Evolutionary conservation across 148 eudicot species (phyloP), one percentile per base, ranked within the genome.

Genomic region (Hydrangea macrophylla): DNA sequence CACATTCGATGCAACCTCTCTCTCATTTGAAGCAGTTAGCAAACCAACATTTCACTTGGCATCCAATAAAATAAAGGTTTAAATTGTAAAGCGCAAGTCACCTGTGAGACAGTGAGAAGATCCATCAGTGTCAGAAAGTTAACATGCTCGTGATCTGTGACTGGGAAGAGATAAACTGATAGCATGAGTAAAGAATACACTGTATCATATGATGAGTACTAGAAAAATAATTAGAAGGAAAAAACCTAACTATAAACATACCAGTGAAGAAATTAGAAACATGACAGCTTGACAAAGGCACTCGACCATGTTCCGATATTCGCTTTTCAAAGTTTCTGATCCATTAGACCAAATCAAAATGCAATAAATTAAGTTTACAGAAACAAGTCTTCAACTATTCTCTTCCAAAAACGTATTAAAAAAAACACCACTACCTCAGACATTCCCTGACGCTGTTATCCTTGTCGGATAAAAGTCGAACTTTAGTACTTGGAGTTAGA

Each of bases 71-170:
- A 37, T 31, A 36, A 36, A 13, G n/a, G 28, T 37, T 28, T 36
- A 10, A 25, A 37, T 39, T 23, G 9, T 8, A 39, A 33, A 23
- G 51, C 31, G 25, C 9, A 37, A 61, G 10, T 22, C 32, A 62
- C 65, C 65, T 62, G 23, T 7, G 28, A 4, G 20, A 40, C 24
- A 37, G 65, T 62, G 11, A 62, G 65, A 62, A 62, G 30, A 62
- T 62, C 65, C 65, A 62, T 62, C 27, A 62, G 25, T 23, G 65
- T 62, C 25, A 22, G n/a, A 62, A 62, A 62, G 37, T 62, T 40
- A 62, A 28, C 37, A 11, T 45, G 20, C 65, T 62, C 65, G 2
- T 62, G 17, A 62, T 25, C 65, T 39, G 11, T 62, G 22, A 24
- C 51, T 62, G 65, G 37, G 31, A 44, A 23, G 50, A 6, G 17